Evolutionary conservation across 805 yeast species (phyloP).

Genomic region (Ogataea henricii): DNA sequence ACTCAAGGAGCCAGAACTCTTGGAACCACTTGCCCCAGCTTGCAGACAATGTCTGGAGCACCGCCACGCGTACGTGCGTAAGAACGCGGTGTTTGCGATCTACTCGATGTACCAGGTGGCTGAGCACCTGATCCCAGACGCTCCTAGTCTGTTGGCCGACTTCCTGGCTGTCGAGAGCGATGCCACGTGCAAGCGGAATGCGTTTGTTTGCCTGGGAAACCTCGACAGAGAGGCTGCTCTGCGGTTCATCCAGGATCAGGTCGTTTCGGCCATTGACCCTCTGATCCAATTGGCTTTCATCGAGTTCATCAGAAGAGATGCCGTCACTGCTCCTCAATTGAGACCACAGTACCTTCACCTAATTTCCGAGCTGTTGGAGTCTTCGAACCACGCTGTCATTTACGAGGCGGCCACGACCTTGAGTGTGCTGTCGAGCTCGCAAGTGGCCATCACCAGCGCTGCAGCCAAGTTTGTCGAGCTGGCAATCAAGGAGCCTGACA

Average conservation of each 20-base stretch:
- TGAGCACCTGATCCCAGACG: conserved; percentile 90
- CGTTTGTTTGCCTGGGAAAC: conserved; percentile 82
- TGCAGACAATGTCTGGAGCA: conserved; percentile 90
- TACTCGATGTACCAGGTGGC: conserved; percentile 79
- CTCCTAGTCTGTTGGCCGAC: conserved; percentile 76
- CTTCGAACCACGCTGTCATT: conserved; percentile 69
- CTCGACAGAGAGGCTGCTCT: conserved; percentile 85
- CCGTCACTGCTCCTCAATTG: conserved; percentile 61
- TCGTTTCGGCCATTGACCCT: conserved; percentile 71
- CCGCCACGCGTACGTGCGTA: conserved; percentile 96
- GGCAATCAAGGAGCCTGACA: conserved; percentile 91
- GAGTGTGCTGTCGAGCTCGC: conserved; percentile 55
- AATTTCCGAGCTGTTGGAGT: conserved; percentile 70
- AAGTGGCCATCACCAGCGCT: conserved; percentile 70
- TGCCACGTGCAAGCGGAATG: conserved; percentile 93
- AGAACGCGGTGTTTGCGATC: conserved; percentile 93
- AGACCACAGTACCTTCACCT: conserved; percentile 71
- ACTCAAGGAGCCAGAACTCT: conserved; percentile 86
- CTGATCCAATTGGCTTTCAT: conserved; percentile 85
- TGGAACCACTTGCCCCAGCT: conserved; percentile 94
- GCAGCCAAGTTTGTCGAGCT: conserved; percentile 85
- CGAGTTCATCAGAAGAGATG: conserved; percentile 87
- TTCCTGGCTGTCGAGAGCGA: conserved; percentile 84
- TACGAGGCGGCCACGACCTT: conserved; percentile 91
- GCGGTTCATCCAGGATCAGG: conserved; percentile 72